phyloP scores from a whole-genome alignment of 1,284 basidiomycete species.

The Fomitopsis betulina region DNA sequence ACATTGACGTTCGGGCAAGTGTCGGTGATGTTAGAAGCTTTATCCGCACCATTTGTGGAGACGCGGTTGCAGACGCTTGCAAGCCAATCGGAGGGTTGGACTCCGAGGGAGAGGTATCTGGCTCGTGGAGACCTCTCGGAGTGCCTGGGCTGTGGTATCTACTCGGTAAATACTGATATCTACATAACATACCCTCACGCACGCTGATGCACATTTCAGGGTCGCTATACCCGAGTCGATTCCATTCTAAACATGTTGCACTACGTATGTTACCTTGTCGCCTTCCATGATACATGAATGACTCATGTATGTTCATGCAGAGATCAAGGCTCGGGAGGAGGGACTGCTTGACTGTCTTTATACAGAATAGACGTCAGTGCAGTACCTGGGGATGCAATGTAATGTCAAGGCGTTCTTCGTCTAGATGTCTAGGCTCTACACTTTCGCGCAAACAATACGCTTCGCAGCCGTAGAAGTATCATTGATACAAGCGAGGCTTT shows the following conservation, averaged over 20 bases:
- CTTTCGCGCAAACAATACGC: no score
- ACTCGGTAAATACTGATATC: conserved; percentile 17
- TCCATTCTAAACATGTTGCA: conserved; percentile 36
- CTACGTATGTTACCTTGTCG: conserved; percentile 35
- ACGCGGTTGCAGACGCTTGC: conserved; percentile 35
- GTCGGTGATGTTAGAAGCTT: conserved; percentile 28
- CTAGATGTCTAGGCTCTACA: no score
- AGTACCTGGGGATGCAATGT: no score
- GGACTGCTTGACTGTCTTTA: conserved; percentile 32
- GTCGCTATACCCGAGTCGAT: conserved; percentile 21
- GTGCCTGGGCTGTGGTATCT: conserved; percentile 25
- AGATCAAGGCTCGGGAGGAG: conserved; percentile 58
- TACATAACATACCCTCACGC: not conserved
- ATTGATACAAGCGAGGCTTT: no score
- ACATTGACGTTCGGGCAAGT: conserved; percentile 22
- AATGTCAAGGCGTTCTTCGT: no score
- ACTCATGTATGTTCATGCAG: conserved; percentile 25
- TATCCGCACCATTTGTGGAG: conserved; percentile 39
- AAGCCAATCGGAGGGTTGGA: conserved; percentile 45
- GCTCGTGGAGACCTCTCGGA: conserved; percentile 24
- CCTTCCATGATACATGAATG: conserved; percentile 26
- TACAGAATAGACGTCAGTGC: no score
- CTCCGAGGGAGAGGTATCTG: conserved; percentile 21
- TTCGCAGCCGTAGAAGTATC: no score
- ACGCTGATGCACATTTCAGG: conserved; percentile 24